Percentiles rank a stretch among this genome's conserved stretches.
These are phyloP conservation scores for Mortierella claussenii DNA, from an alignment of 192 early-diverging fungal species.

Conservation along the genomic window DNA sequence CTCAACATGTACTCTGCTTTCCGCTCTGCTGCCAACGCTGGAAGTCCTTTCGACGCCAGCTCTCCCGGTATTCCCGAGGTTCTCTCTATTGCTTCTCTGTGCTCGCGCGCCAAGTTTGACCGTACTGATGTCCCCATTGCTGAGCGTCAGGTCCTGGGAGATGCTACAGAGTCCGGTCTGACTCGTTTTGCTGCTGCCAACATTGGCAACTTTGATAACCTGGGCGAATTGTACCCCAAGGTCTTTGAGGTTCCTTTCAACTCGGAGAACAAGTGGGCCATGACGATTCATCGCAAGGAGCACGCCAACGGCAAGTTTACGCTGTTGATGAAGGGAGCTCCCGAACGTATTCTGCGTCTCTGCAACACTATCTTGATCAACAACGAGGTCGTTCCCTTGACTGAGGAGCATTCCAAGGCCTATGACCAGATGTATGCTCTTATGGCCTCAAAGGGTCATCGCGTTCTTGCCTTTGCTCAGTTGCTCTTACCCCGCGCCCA, in stretches of 20 bases:
- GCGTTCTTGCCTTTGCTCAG: constrained; percentile 94
- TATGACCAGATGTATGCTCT: constrained; percentile 86
- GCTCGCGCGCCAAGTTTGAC: constrained; percentile 92
- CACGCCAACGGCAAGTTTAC: constrained; percentile 77
- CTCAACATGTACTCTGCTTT: constrained; percentile 71
- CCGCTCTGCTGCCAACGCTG: constrained; percentile 53
- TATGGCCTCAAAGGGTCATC: constrained; percentile 94
- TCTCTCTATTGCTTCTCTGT: constrained; percentile 82
- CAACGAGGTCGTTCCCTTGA: constrained; percentile 69
- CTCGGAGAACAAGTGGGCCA: constrained; percentile 94
- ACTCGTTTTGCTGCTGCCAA: constrained; percentile 82
- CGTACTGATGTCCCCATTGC: constrained; percentile 86
- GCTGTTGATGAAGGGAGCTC: constrained; percentile 94
- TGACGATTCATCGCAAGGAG: constrained; percentile 86
- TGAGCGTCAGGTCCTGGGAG: constrained; percentile 86
- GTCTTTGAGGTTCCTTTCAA: constrained; percentile 98
- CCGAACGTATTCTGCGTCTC: constrained; percentile 88
- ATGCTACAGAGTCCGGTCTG: constrained; percentile 95
- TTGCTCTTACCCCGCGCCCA: constrained; percentile 70
- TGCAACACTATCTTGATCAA: constrained; percentile 81
- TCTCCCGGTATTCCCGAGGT: constrained; percentile 79
- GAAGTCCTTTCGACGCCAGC: constrained; percentile 58
- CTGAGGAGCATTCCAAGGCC: constrained; percentile 67
- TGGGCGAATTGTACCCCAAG: constrained; percentile 77
- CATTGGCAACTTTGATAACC: constrained; percentile 79